Evolutionary conservation across 768 basidiomycete species (phyloP).

Genomic region (Cyclocybe cylindracea): DNA sequence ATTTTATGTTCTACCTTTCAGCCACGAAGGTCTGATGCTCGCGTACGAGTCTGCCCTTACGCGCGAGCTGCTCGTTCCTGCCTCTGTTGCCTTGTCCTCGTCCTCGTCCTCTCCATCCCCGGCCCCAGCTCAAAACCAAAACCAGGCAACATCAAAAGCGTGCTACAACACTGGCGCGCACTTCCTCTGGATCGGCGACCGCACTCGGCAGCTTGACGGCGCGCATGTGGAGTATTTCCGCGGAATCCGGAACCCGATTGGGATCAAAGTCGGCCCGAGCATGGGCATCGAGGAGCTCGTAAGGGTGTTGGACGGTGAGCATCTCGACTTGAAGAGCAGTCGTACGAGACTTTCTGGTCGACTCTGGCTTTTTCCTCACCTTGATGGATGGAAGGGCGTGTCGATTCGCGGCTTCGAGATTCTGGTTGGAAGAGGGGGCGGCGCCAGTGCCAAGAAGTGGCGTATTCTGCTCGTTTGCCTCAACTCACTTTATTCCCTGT

Average conservation of each 20-base stretch:
- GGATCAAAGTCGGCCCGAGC: constrained; percentile 93
- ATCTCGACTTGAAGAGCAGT: not conserved
- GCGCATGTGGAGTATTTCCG: constrained; percentile 97
- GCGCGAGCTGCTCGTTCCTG: constrained; percentile 54
- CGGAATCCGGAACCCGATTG: constrained; percentile 91
- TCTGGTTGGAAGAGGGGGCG: no score
- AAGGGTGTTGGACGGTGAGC: constrained; percentile 71
- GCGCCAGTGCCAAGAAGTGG: no score
- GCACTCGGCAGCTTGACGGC: constrained; percentile 87
- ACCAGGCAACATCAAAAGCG: constrained; percentile 29
- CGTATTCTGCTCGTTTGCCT: not conserved
- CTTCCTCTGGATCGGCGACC: constrained; percentile 97
- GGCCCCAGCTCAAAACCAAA: constrained; percentile 2
- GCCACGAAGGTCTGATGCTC: constrained; percentile 93
- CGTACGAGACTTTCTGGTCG: not conserved
- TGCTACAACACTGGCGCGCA: constrained; percentile 92
- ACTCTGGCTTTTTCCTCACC: not conserved
- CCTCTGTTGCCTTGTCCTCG: constrained; percentile 12
- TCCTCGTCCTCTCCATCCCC: not conserved
- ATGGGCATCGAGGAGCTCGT: constrained; percentile 82
- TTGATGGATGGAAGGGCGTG: not conserved
- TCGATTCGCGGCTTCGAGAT: not conserved
- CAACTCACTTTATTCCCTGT: not conserved
- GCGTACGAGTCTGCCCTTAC: constrained; percentile 93
- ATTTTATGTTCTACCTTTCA: constrained; percentile 25